Evolutionary conservation across 1,139 yeast genomes (phyloP).

Genomic region (Debaryomyces robertsiae): DNA sequence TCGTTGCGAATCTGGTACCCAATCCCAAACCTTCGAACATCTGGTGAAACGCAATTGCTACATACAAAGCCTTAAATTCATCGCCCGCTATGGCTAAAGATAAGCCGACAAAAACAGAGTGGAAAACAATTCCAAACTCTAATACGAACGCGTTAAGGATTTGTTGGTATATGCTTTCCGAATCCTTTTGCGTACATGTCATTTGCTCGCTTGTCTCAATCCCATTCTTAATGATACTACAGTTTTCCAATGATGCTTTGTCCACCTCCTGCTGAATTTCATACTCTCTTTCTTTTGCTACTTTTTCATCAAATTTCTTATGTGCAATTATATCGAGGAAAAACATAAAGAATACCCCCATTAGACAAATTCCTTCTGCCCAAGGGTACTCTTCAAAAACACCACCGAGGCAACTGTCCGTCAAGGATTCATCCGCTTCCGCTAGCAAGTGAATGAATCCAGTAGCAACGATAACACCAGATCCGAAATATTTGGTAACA

Average conservation of each 20-base stretch:
- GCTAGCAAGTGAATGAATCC: slow-evolving; percentile 18
- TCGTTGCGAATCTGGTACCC: slow-evolving; percentile 80
- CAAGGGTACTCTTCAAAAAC: slow-evolving; percentile 40
- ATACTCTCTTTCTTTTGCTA: background rate
- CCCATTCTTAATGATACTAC: slow-evolving; percentile 18
- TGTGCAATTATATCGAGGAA: slow-evolving; percentile 13
- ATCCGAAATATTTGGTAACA: slow-evolving; percentile 17
- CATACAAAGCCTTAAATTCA: slow-evolving; percentile 74
- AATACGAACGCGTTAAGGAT: slow-evolving; percentile 47
- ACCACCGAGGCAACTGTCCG: slow-evolving; percentile 40
- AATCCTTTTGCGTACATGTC: background rate
- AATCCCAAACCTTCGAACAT: slow-evolving; percentile 91
- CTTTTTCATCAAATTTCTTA: slow-evolving; percentile 5
- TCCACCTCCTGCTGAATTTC: background rate
- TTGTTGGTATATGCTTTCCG: slow-evolving; percentile 18
- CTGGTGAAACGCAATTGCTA: slow-evolving; percentile 87
- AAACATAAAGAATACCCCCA: slow-evolving; percentile 37
- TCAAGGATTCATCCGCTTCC: slow-evolving; percentile 22
- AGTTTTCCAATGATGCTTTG: slow-evolving; percentile 18
- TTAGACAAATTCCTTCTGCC: slow-evolving; percentile 43
- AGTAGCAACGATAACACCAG: slow-evolving; percentile 20
- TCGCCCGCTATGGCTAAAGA: slow-evolving; percentile 70
- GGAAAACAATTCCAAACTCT: slow-evolving; percentile 82
- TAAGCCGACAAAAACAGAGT: slow-evolving; percentile 78
- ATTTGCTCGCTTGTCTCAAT: slow-evolving; percentile 10